Evolutionary conservation across 163 green algal genomes (phyloP).

Genomic region (Volvox carteri): DNA sequence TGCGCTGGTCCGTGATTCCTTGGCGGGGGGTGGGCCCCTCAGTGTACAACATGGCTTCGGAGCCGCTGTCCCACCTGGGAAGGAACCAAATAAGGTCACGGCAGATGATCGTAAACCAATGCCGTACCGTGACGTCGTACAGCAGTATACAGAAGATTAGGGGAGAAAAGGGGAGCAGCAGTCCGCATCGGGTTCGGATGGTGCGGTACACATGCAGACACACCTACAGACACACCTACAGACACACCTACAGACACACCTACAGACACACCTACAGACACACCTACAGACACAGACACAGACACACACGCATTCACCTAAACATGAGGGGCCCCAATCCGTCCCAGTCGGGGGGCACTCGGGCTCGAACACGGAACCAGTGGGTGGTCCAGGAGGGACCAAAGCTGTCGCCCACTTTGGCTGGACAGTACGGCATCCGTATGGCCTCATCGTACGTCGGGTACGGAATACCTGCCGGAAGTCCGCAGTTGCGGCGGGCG

Average conservation of each 20-base stretch:
- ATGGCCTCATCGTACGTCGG: conserved; percentile 48
- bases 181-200: no score
- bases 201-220: no score
- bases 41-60: conserved; percentile 52
- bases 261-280: no score
- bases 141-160: no score
- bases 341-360: conserved; percentile 11
- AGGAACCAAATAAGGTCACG: no score
- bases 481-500: background rate
- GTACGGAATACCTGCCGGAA: conserved; percentile 44
- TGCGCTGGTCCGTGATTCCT: conserved; percentile 58
- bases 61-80: conserved; percentile 53
- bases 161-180: no score
- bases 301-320: conserved; percentile 14
- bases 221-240: no score
- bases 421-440: conserved; percentile 45
- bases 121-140: no score
- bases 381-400: conserved; percentile 64
- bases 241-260: no score
- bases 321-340: conserved; percentile 55
- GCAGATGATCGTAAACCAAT: no score
- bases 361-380: conserved; percentile 52
- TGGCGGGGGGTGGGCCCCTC: conserved; percentile 39
- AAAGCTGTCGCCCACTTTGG: conserved; percentile 54
- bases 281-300: background rate